Evolutionary conservation across 1,139 yeast species (phyloP).

Genomic region (Yamadazyma siamensis): DNA sequence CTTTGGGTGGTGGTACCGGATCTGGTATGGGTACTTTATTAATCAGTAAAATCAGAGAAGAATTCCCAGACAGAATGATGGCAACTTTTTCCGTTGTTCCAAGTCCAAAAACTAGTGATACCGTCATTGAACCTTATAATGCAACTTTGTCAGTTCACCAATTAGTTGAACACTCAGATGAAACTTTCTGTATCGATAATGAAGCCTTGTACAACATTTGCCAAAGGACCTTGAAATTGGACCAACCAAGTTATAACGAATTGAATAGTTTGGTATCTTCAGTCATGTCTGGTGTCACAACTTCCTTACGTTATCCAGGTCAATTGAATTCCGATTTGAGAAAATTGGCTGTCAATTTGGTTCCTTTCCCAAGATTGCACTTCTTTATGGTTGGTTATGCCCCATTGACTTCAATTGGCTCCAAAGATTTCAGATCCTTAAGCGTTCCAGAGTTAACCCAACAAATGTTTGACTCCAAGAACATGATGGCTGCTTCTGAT

Average conservation of each 20-base stretch:
- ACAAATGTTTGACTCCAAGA: constrained; percentile 87
- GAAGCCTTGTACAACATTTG: constrained; percentile 90
- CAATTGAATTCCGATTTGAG: constrained; percentile 89
- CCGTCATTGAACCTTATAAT: constrained; percentile 92
- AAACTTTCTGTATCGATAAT: constrained; percentile 91
- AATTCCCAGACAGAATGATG: constrained; percentile 93
- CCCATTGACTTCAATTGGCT: constrained; percentile 76
- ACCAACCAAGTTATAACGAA: constrained; percentile 74
- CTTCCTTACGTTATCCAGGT: constrained; percentile 90
- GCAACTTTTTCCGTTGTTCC: constrained; percentile 93
- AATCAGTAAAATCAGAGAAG: constrained; percentile 78
- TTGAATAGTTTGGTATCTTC: constrained; percentile 79
- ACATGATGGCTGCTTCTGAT: constrained; percentile 95
- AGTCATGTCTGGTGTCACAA: constrained; percentile 91
- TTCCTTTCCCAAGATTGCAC: constrained; percentile 92
- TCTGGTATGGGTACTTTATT: constrained; percentile 92
- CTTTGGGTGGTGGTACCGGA: constrained; percentile 96
- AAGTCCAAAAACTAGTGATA: constrained; percentile 85
- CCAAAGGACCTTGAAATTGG: constrained; percentile 76
- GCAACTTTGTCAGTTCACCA: constrained; percentile 92
- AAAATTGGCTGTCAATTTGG: constrained; percentile 87
- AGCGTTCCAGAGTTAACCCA: constrained; percentile 90
- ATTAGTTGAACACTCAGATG: constrained; percentile 85
- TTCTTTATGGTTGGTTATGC: constrained; percentile 95
- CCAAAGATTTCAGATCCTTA: constrained; percentile 78